Conservation (phyloP, 306 rosid species). For the Prunus persica region Prunus_persica_NCBIv2 NC_034015.1:17367501-17368000, state of each 20-base stretch:
- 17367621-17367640: too few relatives aligned
- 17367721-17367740: background rate
- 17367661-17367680: background rate
- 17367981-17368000: background rate
- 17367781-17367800: background rate
- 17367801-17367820: background rate
- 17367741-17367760: background rate
- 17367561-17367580: constrained; percentile 75
- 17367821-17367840: background rate
- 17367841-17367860: background rate
- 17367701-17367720: background rate
- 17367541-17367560: constrained; percentile 55
- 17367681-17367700: background rate
- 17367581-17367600: constrained; percentile 52
- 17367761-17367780: background rate
- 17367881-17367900: background rate
- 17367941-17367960: background rate
- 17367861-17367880: background rate
- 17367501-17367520: constrained; percentile 51
- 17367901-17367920: background rate
- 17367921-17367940: background rate
- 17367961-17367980: background rate
- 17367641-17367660: background rate
- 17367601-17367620: too few relatives aligned
- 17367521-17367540: constrained; percentile 61